Conservation (phyloP, 78 protist genomes). For the Carpediemonas membranifera region DNA sequence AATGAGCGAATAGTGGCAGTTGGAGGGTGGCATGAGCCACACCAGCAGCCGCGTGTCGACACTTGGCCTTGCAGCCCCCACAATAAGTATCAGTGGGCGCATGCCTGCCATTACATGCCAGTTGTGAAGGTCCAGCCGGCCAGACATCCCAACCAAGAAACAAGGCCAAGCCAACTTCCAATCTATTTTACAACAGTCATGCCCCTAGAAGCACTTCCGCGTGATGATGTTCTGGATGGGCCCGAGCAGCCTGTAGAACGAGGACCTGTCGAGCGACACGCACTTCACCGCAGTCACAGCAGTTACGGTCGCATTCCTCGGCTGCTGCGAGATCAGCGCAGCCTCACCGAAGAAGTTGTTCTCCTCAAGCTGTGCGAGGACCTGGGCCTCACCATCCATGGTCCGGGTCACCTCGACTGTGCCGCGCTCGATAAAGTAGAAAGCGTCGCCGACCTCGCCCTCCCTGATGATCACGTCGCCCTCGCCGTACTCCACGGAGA, state of each 20-base stretch:
- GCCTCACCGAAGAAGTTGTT: conserved; percentile 55
- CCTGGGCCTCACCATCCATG: not conserved
- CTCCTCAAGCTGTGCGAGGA: not conserved
- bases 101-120: too few species aligned
- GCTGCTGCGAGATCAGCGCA: conserved; percentile 52
- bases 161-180: too few species aligned
- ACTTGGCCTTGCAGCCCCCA: too few species aligned
- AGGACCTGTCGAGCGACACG: conserved; percentile 55
- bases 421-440: conserved; percentile 25
- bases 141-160: too few species aligned
- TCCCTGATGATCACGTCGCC: conserved; percentile 10
- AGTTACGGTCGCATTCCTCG: conserved; percentile 66
- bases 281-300: conserved; percentile 40
- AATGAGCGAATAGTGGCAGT: too few species aligned
- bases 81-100: too few species aligned
- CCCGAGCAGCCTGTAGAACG: conserved; percentile 61
- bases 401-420: not conserved
- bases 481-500: not conserved
- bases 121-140: too few species aligned
- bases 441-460: conserved; percentile 24
- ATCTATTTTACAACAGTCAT: too few species aligned
- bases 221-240: conserved; percentile 52
- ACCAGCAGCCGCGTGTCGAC: too few species aligned
- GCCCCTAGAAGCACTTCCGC: too few species aligned
- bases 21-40: too few species aligned